Base-by-base conservation (phyloP, 2,329 filamentous ascomycete species). In the Diaporthe ampelina region DNA sequence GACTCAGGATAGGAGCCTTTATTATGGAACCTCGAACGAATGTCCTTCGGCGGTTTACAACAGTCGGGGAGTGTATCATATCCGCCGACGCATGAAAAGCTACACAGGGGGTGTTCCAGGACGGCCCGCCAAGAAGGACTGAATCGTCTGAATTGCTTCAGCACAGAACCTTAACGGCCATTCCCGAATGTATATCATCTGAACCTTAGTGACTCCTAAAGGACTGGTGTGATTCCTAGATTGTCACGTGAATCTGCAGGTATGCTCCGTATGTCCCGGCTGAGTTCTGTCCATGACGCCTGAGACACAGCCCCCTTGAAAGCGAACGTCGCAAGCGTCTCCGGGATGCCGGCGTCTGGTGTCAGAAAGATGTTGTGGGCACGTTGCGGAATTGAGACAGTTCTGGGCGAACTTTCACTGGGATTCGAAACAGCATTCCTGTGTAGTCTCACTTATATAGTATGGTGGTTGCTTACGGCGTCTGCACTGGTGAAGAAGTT, bases 141-240 rank as follows among this genome's bases (percentile, higher is more conserved):
- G 40, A 63, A 29, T 63, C 40, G 40, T 63, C 59, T 8, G 40
- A 48, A 63, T 48, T 63, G 40, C 59, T n/a, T 63, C 40, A 63
- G 24, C 59, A 29, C 17, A 43, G 40, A 63, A 63, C 40, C 40
- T 32, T 63, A 63, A 63, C 40, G 59, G 40, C 24, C 40, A 17
- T 40, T 48, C 40, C 59, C 40, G 40, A 63, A 63, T 32, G 17
- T 26, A 48, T 37, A 8, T 37, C 37, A 13, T 37, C 37, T 37
- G 37, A 37, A 37, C 37, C 37, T 37, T 37, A 13, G 4, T 32
- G 29, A 32, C 29, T 32, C 43, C 32, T 40, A 10, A 21, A 40
- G 19, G 35, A 24, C 32, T 63, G 37, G 13, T 3, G 37, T 19
- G 17, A 4, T 59, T 40, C n/a, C 21, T 21, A 43, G 32, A 26